Evolutionary conservation across 768 basidiomycete genomes (phyloP).

Genomic region (Suillus alpinus): DNA sequence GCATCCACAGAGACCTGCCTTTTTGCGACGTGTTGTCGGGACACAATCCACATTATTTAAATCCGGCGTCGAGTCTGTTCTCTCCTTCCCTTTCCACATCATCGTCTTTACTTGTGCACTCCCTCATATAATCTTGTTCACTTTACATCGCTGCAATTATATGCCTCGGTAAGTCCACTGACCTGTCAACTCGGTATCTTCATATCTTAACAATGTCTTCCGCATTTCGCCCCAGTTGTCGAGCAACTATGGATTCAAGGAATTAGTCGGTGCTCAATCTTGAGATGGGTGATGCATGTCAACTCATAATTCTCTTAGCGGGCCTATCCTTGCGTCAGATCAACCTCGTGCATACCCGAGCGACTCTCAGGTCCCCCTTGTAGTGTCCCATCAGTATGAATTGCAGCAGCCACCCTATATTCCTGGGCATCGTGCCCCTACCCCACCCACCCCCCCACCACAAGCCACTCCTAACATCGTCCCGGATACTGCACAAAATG

Average conservation of each 20-base stretch:
- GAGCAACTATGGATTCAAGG: not conserved
- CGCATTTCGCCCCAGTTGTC: not conserved
- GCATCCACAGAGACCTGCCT: too few species aligned
- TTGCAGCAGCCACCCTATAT: not conserved
- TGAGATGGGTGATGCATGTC: not conserved
- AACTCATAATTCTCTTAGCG: not conserved
- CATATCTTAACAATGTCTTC: not conserved
- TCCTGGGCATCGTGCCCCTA: not conserved
- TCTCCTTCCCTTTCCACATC: not conserved
- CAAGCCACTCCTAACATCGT: too few species aligned
- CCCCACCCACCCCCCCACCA: too few species aligned
- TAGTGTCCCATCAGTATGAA: not conserved
- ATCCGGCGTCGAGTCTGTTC: not conserved
- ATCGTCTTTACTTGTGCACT: not conserved
- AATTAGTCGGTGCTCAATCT: not conserved
- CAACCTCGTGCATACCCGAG: not conserved
- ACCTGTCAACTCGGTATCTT: not conserved
- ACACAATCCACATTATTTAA: too few species aligned
- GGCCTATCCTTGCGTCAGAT: not conserved
- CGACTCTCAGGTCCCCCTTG: not conserved
- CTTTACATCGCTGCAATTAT: not conserved
- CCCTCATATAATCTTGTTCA: not conserved
- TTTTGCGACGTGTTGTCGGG: too few species aligned
- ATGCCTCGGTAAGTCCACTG: not conserved
- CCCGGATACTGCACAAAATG: too few species aligned